Conservation (phyloP, 2,329 filamentous ascomycete genomes). For the Grosmannia penicillata region DNA sequence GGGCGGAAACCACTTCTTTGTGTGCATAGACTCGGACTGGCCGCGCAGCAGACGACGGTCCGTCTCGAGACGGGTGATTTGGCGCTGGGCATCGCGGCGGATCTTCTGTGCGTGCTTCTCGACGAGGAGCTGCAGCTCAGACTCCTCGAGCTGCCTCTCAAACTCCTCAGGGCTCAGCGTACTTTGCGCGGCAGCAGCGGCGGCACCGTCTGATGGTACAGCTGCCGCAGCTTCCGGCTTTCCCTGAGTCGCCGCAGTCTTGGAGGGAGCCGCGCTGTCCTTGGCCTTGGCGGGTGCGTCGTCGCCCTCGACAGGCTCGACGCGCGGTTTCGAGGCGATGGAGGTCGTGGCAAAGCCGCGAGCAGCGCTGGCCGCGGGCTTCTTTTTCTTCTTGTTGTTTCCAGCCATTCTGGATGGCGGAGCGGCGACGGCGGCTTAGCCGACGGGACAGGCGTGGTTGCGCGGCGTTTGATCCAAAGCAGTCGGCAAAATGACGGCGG, state of each 20-base stretch:
- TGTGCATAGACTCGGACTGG: slow-evolving; percentile 60
- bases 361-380: slow-evolving; percentile 72
- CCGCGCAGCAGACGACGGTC: slow-evolving; percentile 69
- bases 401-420: slow-evolving; percentile 43
- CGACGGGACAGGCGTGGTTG: not conserved
- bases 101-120: slow-evolving; percentile 72
- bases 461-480: no score
- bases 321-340: slow-evolving; percentile 65
- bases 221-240: slow-evolving; percentile 12
- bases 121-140: slow-evolving; percentile 76
- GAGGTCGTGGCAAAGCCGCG: slow-evolving; percentile 91
- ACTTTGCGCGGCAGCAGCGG: slow-evolving; percentile 18
- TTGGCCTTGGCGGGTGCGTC: slow-evolving; percentile 11
- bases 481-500: no score
- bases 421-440: not conserved
- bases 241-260: not conserved
- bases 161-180: slow-evolving; percentile 73
- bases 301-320: slow-evolving; percentile 33
- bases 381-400: slow-evolving; percentile 85
- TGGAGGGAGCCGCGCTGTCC: slow-evolving; percentile 2
- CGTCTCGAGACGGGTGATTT: slow-evolving; percentile 65
- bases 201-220: slow-evolving; percentile 9
- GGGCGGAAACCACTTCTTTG: slow-evolving; percentile 63
- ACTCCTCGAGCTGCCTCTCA: slow-evolving; percentile 74
- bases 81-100: slow-evolving; percentile 63